phyloP scores from a whole-genome alignment of 345 rosid genomes.

The Sonneratia alba region DNA sequence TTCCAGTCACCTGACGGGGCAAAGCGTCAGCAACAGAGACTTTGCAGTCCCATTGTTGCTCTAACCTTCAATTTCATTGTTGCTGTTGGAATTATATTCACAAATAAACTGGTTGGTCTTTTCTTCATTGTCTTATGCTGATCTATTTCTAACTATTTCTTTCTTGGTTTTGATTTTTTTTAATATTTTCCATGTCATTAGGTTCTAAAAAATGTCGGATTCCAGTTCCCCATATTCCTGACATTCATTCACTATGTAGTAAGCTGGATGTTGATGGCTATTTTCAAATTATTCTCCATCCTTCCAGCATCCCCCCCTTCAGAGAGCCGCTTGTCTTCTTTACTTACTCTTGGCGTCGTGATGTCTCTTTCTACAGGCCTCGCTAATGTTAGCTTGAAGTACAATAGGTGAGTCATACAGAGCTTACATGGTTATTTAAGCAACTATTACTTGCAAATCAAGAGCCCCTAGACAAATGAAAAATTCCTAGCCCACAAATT shows the following conservation, averaged over 20 bases:
- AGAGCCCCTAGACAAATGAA: background rate
- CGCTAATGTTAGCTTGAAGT: constrained; percentile 95
- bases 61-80: constrained; percentile 74
- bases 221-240: constrained; percentile 79
- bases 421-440: background rate
- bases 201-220: constrained; percentile 84
- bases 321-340: constrained; percentile 36
- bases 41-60: constrained; percentile 56
- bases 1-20: constrained; percentile 50
- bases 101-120: constrained; percentile 55
- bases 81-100: constrained; percentile 70
- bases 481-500: background rate
- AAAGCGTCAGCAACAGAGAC: constrained; percentile 53
- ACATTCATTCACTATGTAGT: constrained; percentile 74
- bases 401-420: constrained; percentile 53
- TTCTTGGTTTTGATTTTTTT: constrained; percentile 2
- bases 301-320: constrained; percentile 73
- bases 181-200: constrained; percentile 13
- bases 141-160: background rate
- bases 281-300: constrained; percentile 54
- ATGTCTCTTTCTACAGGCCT: constrained; percentile 95
- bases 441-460: background rate
- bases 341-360: constrained; percentile 71
- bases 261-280: constrained; percentile 79
- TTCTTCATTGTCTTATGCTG: background rate